Evolutionary conservation across 2,329 filamentous ascomycete genomes (phyloP).

Genomic region (Fusarium duplospermum): DNA sequence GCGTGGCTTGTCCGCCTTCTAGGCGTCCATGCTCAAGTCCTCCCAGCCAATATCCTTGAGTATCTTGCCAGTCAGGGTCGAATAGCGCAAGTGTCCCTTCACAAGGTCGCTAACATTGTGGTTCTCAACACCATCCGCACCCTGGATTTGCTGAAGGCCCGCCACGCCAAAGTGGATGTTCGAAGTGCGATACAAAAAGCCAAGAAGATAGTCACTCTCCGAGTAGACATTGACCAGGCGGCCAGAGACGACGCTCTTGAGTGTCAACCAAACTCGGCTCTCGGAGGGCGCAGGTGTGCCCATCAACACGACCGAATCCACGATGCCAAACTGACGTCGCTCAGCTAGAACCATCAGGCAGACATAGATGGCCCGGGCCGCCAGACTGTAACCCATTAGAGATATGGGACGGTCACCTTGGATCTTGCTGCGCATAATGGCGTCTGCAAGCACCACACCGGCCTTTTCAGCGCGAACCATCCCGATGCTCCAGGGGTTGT

Average conservation of each 20-base stretch:
- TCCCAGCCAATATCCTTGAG: conserved; percentile 77
- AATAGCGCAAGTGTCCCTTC: conserved; percentile 77
- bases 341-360: conserved; percentile 85
- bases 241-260: conserved; percentile 83
- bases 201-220: conserved; percentile 87
- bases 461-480: conserved; percentile 81
- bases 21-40: conserved; percentile 61
- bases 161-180: conserved; percentile 87
- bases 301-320: conserved; percentile 89
- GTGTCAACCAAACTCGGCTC: conserved; percentile 77
- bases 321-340: conserved; percentile 82
- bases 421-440: conserved; percentile 78
- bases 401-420: conserved; percentile 86
- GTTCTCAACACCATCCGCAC: conserved; percentile 75
- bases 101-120: conserved; percentile 74
- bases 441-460: conserved; percentile 79
- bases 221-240: conserved; percentile 93
- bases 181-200: conserved; percentile 86
- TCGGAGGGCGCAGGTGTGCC: conserved; percentile 83
- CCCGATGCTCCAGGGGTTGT: conserved; percentile 83
- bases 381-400: conserved; percentile 84
- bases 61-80: conserved; percentile 73
- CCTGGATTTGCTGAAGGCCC: conserved; percentile 79
- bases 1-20: conserved; percentile 41
- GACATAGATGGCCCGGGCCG: conserved; percentile 84